These are phyloP conservation scores for Tricholoma sp. DNA, from an alignment of 768 basidiomycete genomes.

Conservation along the genomic window DNA sequence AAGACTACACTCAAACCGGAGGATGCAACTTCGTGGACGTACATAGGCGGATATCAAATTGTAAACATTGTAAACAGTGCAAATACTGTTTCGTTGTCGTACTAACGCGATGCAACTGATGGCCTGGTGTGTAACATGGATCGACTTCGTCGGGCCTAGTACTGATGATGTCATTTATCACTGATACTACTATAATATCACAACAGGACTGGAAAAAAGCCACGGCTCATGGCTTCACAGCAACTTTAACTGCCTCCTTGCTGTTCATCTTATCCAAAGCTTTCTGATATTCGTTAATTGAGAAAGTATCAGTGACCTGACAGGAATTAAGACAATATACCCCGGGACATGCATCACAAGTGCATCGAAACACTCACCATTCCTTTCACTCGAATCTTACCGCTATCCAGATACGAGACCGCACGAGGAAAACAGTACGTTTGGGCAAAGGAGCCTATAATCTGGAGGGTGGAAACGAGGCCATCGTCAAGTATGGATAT, in stretches of 20 bases:
- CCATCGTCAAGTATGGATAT: not conserved
- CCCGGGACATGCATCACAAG: not conserved
- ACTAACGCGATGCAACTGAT: too few relatives aligned
- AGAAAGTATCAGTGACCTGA: slow-evolving; percentile 51
- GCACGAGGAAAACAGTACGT: slow-evolving; percentile 77
- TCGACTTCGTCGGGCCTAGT: too few relatives aligned
- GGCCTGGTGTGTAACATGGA: too few relatives aligned
- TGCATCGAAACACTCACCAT: slow-evolving; percentile 20
- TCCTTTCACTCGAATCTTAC: slow-evolving; percentile 62
- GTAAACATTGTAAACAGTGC: too few relatives aligned
- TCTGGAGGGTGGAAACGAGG: slow-evolving; percentile 29
- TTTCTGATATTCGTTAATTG: slow-evolving; percentile 55
- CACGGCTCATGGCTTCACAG: slow-evolving; percentile 31
- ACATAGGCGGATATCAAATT: too few relatives aligned
- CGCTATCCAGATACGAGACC: slow-evolving; percentile 69
- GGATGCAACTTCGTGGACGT: too few relatives aligned
- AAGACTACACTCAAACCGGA: too few relatives aligned
- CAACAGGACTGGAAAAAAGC: too few relatives aligned
- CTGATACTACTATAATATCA: too few relatives aligned
- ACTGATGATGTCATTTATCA: too few relatives aligned
- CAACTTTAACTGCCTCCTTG: slow-evolving; percentile 47
- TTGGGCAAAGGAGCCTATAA: slow-evolving; percentile 77
- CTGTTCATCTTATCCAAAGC: slow-evolving; percentile 65
- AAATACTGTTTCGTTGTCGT: too few relatives aligned
- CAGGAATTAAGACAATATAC: not conserved